phyloP scores from a whole-genome alignment of 2,329 filamentous ascomycete species.

The Emmonsia crescens region DNA sequence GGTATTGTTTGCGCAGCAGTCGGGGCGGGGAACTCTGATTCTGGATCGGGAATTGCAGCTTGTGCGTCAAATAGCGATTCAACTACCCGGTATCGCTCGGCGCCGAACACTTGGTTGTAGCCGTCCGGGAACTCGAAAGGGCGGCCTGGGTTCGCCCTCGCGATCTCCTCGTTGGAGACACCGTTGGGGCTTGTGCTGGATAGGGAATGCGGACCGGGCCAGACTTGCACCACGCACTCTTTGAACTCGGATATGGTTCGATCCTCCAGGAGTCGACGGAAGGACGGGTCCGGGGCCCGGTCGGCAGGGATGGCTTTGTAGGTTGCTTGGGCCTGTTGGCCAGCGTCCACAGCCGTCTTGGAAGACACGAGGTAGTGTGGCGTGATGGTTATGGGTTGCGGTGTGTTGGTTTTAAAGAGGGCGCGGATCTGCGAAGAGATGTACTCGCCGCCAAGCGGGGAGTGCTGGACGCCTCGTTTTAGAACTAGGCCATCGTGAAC shows the following conservation, averaged over 20 bases:
- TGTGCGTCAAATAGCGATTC: conserved; percentile 88
- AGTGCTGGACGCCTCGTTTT: conserved; percentile 78
- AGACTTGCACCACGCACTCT: conserved; percentile 90
- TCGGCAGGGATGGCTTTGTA: conserved; percentile 57
- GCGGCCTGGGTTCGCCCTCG: conserved; percentile 61
- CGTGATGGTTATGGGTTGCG: conserved; percentile 62
- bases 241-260: conserved; percentile 93
- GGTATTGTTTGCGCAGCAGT: conserved; percentile 71
- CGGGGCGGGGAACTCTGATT: conserved; percentile 38
- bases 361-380: conserved; percentile 81
- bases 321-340: conserved; percentile 63
- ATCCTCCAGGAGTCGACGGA: conserved; percentile 78
- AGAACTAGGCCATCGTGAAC: conserved; percentile 92
- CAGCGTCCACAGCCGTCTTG: conserved; percentile 81
- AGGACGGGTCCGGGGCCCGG: conserved; percentile 54
- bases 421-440: conserved; percentile 77
- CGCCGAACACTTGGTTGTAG: conserved; percentile 87
- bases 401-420: conserved; percentile 57
- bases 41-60: conserved; percentile 50
- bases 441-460: conserved; percentile 78
- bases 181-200: conserved; percentile 41
- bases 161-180: conserved; percentile 60
- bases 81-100: conserved; percentile 72
- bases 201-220: conserved; percentile 68
- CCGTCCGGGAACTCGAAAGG: conserved; percentile 97